Evolutionary conservation across 805 yeast species (phyloP).

Genomic region (Torulaspora maleeae): DNA sequence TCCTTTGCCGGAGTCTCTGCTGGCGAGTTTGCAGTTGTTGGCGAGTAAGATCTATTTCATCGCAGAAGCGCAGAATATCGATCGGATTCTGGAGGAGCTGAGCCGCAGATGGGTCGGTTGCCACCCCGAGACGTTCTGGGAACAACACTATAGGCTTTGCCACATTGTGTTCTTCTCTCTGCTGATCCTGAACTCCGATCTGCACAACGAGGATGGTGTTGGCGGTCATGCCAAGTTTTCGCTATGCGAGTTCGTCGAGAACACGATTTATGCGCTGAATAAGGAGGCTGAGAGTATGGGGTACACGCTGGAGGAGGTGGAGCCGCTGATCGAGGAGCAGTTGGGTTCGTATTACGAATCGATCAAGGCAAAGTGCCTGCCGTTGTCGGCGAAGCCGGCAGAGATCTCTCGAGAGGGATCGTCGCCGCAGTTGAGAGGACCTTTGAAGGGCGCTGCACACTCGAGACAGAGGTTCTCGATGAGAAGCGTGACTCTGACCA

Average conservation of each 20-base stretch:
- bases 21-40: constrained; percentile 52
- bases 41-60: constrained; percentile 66
- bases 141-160: constrained; percentile 53
- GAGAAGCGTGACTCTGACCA: constrained; percentile 4
- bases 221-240: constrained; percentile 39
- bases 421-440: neutral
- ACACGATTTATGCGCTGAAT: constrained; percentile 46
- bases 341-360: constrained; percentile 23
- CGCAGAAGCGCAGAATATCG: constrained; percentile 81
- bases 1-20: constrained; percentile 47
- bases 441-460: neutral
- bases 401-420: constrained; percentile 1
- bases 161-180: constrained; percentile 70
- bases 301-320: constrained; percentile 10
- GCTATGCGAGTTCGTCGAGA: constrained; percentile 43
- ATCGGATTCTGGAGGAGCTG: constrained; percentile 64
- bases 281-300: constrained; percentile 21
- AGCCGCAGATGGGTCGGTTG: constrained; percentile 56
- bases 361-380: constrained; percentile 23
- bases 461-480: constrained; percentile 6
- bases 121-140: constrained; percentile 43
- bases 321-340: constrained; percentile 17
- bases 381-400: constrained; percentile 15
- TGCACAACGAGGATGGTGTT: constrained; percentile 48
- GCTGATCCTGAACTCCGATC: constrained; percentile 69